Base-by-base conservation (phyloP, 768 basidiomycete genomes). In the Jaapia argillacea region DNA sequence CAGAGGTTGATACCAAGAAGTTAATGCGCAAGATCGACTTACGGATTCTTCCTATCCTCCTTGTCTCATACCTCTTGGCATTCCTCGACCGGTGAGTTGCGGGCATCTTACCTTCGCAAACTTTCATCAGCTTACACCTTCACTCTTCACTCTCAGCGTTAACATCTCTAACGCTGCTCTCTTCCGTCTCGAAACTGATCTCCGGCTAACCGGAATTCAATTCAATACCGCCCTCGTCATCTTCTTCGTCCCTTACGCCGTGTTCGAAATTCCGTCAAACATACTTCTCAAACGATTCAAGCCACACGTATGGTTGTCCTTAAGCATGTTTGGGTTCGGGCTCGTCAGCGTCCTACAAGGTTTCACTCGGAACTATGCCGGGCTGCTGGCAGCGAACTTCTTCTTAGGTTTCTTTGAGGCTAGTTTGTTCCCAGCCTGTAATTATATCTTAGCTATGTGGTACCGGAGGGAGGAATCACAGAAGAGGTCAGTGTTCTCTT, bases 301-400 rank as follows among this genome's bases (percentile, higher is more conserved):
- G 40, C 52, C 20, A 51, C 56, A 20, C 35, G 36, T 23, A 21
- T 13, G 13, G n/a, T n/a, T n/a, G 4, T 18, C 33, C n/a, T 4
- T 36, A n/a, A n/a, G 33, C 33, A 36, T 36, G 33, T 36, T 36
- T 18, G n/a, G n/a, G 20, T 36, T 36, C 33, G 33, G 33, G n/a
- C n/a, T 36, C n/a, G 33, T 36, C n/a, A 36, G 2, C 4, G n/a
- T n/a, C 20, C 33, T 36, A 4, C 43, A 40, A 44, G 49, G 50
- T 12, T 40, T 45, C 5, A 41, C 60, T 46, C 49, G 50, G 40
- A 54, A 48, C 21, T 45, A 52, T 14, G 56, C 42, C 13, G 61
- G 60, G 1, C 55, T 63, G 45, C 49, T 61, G n/a, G 52, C 51
- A 10, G 57, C 56, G 42, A 46, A 59, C 28, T 54, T 63, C 31